phyloP scores from a whole-genome alignment of 2,329 filamentous ascomycete species.

The Trichoderma hamatum region DNA sequence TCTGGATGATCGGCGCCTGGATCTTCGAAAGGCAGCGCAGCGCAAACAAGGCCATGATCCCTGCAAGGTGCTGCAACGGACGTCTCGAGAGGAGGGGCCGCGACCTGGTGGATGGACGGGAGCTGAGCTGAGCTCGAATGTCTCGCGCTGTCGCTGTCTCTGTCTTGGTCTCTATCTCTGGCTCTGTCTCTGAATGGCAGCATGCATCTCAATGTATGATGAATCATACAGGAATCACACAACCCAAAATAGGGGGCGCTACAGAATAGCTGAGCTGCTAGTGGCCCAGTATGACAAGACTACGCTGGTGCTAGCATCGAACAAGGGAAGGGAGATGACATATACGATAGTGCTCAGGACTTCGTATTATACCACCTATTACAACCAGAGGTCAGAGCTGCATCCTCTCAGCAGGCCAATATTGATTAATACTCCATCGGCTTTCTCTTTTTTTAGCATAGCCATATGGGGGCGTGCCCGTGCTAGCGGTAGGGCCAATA shows the following conservation, averaged over 20 bases:
- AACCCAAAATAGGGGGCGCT: background rate
- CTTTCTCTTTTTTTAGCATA: slow-evolving; percentile 16
- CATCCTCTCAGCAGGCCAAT: background rate
- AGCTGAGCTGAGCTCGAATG: background rate
- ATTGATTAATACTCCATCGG: slow-evolving; percentile 1
- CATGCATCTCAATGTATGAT: background rate
- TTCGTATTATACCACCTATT: background rate
- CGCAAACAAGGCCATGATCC: slow-evolving; percentile 25
- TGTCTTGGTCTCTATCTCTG: background rate
- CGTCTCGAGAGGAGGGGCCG: background rate
- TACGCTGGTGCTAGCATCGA: background rate
- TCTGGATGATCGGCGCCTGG: slow-evolving; percentile 27
- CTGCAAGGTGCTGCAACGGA: slow-evolving; percentile 10
- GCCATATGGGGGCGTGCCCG: background rate
- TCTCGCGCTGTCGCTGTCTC: background rate
- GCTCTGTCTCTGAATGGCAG: too few relatives aligned
- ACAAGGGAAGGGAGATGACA: background rate
- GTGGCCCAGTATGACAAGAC: background rate
- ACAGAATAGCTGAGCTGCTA: background rate
- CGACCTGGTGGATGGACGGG: background rate
- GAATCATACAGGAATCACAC: background rate
- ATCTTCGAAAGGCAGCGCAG: slow-evolving; percentile 9
- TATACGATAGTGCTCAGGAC: background rate
- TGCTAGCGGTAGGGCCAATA: background rate
- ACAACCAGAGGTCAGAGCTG: background rate